These are phyloP conservation scores for Calonectria hongkongensis DNA, from an alignment of 2,329 filamentous ascomycete genomes.

Conservation along the genomic window DNA sequence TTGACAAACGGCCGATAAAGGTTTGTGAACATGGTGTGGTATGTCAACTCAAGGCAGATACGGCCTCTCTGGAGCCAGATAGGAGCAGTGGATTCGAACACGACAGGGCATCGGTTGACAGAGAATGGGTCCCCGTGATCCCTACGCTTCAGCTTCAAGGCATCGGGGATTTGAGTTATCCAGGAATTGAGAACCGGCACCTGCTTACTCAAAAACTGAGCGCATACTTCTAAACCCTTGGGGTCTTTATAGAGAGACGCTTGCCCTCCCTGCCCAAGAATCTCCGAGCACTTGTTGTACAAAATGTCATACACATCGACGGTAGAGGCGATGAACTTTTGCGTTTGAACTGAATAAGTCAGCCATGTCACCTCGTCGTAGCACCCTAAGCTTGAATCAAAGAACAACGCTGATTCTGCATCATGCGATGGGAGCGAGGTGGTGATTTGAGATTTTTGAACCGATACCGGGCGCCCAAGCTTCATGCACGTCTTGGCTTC, in stretches of 20 bases:
- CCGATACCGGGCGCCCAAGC: conserved; percentile 65
- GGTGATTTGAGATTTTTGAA: conserved; percentile 58
- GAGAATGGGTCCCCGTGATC: conserved; percentile 58
- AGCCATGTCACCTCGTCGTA: conserved; percentile 51
- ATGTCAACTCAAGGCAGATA: conserved; percentile 63
- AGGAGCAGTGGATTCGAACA: conserved; percentile 57
- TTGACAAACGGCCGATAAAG: conserved; percentile 64
- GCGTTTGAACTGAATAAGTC: conserved; percentile 45
- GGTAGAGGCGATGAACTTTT: conserved; percentile 43
- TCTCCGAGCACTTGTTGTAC: conserved; percentile 49
- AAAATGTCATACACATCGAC: conserved; percentile 57
- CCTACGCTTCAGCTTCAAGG: conserved; percentile 60
- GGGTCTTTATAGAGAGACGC: conserved; percentile 43
- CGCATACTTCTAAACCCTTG: conserved; percentile 43
- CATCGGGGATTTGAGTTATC: conserved; percentile 57
- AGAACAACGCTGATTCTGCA: conserved; percentile 42
- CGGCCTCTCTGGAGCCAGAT: conserved; percentile 63
- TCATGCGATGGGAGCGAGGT: conserved; percentile 59
- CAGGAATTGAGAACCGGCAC: conserved; percentile 55
- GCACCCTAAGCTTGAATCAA: conserved; percentile 40
- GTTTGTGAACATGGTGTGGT: conserved; percentile 62
- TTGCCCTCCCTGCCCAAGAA: conserved; percentile 31
- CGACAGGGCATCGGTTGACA: conserved; percentile 55
- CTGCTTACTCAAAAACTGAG: conserved; percentile 47
- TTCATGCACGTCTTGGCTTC: conserved; percentile 69